Conservation (phyloP, 768 basidiomycete genomes). For the Amanita polypyramis region DNA sequence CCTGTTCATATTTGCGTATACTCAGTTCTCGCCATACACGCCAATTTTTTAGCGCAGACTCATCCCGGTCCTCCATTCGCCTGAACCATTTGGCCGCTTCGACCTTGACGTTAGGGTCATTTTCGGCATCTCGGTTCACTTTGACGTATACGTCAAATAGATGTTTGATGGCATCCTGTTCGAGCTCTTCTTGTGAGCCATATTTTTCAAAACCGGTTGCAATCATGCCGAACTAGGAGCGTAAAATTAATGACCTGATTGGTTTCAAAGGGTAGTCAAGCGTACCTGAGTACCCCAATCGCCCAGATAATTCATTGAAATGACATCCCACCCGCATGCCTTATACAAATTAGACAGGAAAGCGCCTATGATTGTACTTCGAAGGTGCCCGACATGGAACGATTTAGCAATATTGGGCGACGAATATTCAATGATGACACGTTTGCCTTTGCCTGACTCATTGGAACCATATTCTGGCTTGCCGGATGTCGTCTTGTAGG, state of each 20-base stretch:
- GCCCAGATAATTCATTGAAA: slow-evolving; percentile 87
- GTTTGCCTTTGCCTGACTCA: slow-evolving; percentile 68
- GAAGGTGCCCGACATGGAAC: slow-evolving; percentile 94
- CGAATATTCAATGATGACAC: slow-evolving; percentile 82
- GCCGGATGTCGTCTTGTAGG: slow-evolving; percentile 46
- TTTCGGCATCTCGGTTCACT: slow-evolving; percentile 77
- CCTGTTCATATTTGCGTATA: slow-evolving; percentile 79
- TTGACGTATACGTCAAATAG: slow-evolving; percentile 92
- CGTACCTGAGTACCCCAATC: slow-evolving; percentile 97
- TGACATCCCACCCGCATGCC: slow-evolving; percentile 89
- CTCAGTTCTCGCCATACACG: slow-evolving; percentile 86
- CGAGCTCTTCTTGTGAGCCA: slow-evolving; percentile 74
- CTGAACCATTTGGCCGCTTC: slow-evolving; percentile 85
- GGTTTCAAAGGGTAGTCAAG: background rate
- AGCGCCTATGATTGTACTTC: slow-evolving; percentile 98
- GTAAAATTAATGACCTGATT: background rate
- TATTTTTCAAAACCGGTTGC: slow-evolving; percentile 89
- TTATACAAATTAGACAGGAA: slow-evolving; percentile 88
- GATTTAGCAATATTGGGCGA: slow-evolving; percentile 97
- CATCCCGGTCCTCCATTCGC: slow-evolving; percentile 91
- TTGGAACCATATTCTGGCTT: slow-evolving; percentile 78
- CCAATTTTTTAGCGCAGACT: slow-evolving; percentile 79
- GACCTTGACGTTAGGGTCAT: slow-evolving; percentile 59
- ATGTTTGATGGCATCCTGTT: slow-evolving; percentile 88
- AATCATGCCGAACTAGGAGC: slow-evolving; percentile 67